Base-by-base conservation (phyloP, 2,329 filamentous ascomycete species). In the Aspergillus sp. region DNA sequence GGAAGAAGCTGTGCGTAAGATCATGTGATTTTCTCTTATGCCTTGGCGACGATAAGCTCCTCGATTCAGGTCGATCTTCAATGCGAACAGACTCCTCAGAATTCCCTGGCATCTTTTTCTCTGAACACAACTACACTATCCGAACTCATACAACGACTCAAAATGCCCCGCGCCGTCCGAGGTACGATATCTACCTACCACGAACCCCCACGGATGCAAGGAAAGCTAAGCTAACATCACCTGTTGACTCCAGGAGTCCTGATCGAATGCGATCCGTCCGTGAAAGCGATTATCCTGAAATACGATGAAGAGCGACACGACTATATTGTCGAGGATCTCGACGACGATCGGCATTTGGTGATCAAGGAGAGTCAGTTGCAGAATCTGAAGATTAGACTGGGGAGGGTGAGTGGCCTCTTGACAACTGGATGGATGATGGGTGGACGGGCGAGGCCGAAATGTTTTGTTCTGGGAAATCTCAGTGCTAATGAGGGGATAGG, bases 211-310 rank as follows among this genome's bases (percentile, higher is more conserved):
- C 34, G 11, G 5, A 22, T 25, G 6, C 30, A 31, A 28, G 28
- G 11, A 30, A 1, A 41, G 5, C 34, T 15, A 25, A 30, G 23
- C 61, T 64, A 55, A 68, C 43, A 34, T 47, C 34, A 13, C 41
- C 25, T 28, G 25, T 28, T 41, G 8, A 13, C 13, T 7, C 46
- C 64, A 81, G 80, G 80, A 57, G 76, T 81, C 46, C 72, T 81
- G 13, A 76, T 82, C 61, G 79, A 81, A 70, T 81, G 80, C 70
- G 80, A 82, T 64, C 80, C 80, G 3, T 81, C 80, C 46, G 80
- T 82, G 66, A 81, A 81, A 68, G 78, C 80, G 47, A 80, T 82
- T 66, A 81, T 82, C 58, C 71, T 81, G 30, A 82, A 81, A 54
- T 81, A 81, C 66, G 80, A 82, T 62, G 76, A 80, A 64, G 77